Conservation (phyloP, 108 stramenopile genomes). For the Cyclostephanos invisitatus region DNA sequence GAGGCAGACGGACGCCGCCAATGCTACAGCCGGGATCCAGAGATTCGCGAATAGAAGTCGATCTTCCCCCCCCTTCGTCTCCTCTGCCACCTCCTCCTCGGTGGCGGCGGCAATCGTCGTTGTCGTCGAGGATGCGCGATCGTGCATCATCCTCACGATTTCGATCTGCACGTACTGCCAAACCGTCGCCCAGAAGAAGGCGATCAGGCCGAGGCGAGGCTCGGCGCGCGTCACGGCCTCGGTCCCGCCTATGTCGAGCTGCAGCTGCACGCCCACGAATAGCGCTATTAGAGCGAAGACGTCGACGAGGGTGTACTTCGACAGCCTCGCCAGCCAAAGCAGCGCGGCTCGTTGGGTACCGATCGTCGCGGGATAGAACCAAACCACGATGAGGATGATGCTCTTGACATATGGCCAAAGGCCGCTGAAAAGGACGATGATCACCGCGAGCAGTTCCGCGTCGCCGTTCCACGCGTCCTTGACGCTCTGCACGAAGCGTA, state of each 20-base stretch:
- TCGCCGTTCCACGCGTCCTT: conserved; percentile 61
- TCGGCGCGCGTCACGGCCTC: conserved; percentile 48
- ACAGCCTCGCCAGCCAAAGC: conserved; percentile 49
- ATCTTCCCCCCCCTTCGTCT: not conserved
- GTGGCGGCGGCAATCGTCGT: not conserved
- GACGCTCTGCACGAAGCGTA: conserved; percentile 44
- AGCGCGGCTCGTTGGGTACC: conserved; percentile 15
- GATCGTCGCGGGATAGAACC: conserved; percentile 41
- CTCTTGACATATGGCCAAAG: conserved; percentile 59
- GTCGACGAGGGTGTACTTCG: conserved; percentile 55
- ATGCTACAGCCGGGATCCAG: conserved; percentile 21
- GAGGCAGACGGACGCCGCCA: conserved; percentile 24
- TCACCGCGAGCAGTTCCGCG: conserved; percentile 50
- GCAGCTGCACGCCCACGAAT: conserved; percentile 50
- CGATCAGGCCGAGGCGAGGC: conserved; percentile 48
- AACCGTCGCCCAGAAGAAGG: conserved; percentile 50
- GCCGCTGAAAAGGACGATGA: conserved; percentile 48
- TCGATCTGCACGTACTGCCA: conserved; percentile 60
- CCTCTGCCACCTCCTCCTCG: not conserved
- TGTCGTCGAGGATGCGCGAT: conserved; percentile 13
- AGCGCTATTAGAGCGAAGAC: conserved; percentile 50
- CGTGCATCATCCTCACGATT: conserved; percentile 44
- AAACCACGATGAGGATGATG: conserved; percentile 44
- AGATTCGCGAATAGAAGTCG: conserved; percentile 19
- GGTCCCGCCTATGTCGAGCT: conserved; percentile 50